phyloP scores from a whole-genome alignment of 495 filamentous ascomycete species.

The Xylona heveae region DNA sequence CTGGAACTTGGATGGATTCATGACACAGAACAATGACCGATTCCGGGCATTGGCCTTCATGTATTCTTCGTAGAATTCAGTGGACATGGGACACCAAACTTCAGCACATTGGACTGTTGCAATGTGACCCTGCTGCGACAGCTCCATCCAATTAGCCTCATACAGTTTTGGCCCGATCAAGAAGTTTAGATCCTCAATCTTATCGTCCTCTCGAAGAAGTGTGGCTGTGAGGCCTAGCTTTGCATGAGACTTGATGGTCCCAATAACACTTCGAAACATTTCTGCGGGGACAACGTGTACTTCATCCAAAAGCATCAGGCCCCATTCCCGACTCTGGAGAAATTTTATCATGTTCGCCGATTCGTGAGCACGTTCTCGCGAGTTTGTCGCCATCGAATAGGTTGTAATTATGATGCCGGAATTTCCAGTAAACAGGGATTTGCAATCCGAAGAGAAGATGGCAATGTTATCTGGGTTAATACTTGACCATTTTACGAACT shows the following conservation, averaged over 20 bases:
- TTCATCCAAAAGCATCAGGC: constrained; percentile 90
- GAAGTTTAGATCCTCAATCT: constrained; percentile 92
- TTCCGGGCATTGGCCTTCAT: constrained; percentile 48
- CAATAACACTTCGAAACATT: constrained; percentile 84
- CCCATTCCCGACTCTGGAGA: constrained; percentile 79
- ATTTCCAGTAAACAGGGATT: constrained; percentile 65
- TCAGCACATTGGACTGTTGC: constrained; percentile 93
- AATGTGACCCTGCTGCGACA: constrained; percentile 89
- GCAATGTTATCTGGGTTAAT: constrained; percentile 82
- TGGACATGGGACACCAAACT: constrained; percentile 97
- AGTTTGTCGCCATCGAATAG: constrained; percentile 92
- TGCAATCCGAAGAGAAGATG: constrained; percentile 82
- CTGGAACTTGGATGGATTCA: constrained; percentile 97
- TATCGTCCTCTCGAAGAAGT: constrained; percentile 86
- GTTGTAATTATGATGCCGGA: constrained; percentile 92
- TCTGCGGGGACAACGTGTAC: constrained; percentile 93
- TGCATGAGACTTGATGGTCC: constrained; percentile 71
- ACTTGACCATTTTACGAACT: constrained; percentile 94
- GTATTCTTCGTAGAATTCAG: constrained; percentile 91
- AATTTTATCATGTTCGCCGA: constrained; percentile 96
- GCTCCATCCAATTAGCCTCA: constrained; percentile 98
- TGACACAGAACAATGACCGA: constrained; percentile 61
- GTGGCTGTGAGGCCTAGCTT: constrained; percentile 92
- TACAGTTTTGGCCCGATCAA: constrained; percentile 93
- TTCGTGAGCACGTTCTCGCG: constrained; percentile 66